Conservation (phyloP, 805 yeast species). For the Naumovozyma castellii region DNA sequence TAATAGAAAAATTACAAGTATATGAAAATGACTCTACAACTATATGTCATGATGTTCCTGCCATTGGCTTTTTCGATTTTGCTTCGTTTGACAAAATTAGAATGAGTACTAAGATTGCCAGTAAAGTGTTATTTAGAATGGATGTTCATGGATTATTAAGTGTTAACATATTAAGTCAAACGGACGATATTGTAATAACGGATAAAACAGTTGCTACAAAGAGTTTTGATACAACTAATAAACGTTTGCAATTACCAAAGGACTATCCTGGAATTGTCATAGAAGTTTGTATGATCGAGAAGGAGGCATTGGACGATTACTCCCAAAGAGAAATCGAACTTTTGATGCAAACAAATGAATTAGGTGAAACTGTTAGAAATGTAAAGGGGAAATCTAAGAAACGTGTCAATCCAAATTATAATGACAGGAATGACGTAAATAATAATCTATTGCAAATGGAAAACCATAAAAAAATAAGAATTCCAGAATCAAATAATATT, state of each 20-base stretch:
- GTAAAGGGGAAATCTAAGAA: background rate
- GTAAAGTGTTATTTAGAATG: slow-evolving; percentile 44
- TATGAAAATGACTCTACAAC: slow-evolving; percentile 24
- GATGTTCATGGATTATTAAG: slow-evolving; percentile 43
- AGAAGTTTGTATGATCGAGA: slow-evolving; percentile 31
- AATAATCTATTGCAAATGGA: background rate
- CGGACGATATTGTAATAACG: slow-evolving; percentile 21
- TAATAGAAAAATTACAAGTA: slow-evolving; percentile 49
- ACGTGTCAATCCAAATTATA: background rate
- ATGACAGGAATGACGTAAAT: background rate
- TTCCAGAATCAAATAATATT: background rate
- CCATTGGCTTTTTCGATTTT: slow-evolving; percentile 44
- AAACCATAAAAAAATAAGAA: background rate
- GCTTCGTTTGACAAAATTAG: slow-evolving; percentile 38
- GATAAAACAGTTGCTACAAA: slow-evolving; percentile 14
- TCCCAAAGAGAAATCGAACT: slow-evolving; percentile 19
- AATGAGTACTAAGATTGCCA: slow-evolving; percentile 41
- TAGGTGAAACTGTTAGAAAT: slow-evolving; percentile 3
- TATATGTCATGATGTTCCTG: slow-evolving; percentile 19
- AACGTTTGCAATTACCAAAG: slow-evolving; percentile 22
- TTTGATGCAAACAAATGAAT: slow-evolving; percentile 19
- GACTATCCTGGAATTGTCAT: slow-evolving; percentile 36
- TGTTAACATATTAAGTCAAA: slow-evolving; percentile 37
- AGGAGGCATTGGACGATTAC: slow-evolving; percentile 20
- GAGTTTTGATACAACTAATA: background rate